Percentiles rank a stretch among this genome's conserved stretches.
Evolutionary conservation across 768 basidiomycete genomes (phyloP).

Genomic region (Russula vinacea): DNA sequence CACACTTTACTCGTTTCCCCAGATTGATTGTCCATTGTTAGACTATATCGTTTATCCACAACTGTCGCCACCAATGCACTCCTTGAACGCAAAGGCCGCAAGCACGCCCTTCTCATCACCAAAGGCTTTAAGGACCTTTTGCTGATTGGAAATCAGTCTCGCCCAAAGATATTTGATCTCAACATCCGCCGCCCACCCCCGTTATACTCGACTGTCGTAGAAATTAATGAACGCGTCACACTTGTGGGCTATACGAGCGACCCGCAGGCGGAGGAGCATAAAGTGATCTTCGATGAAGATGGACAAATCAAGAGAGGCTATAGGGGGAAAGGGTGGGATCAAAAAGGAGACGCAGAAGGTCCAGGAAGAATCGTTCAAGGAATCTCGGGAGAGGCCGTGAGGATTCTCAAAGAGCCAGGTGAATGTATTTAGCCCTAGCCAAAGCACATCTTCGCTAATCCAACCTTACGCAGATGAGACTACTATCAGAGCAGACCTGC

Average conservation of each 20-base stretch:
- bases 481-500: conserved; percentile 56
- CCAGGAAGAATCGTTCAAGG: conserved; percentile 79
- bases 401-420: conserved; percentile 76
- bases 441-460: conserved; percentile 17
- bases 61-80: conserved; percentile 97
- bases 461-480: conserved; percentile 45
- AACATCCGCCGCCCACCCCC: conserved; percentile 77
- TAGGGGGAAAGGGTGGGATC: conserved; percentile 76
- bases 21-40: conserved; percentile 34
- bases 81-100: conserved; percentile 90
- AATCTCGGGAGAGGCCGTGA: conserved; percentile 84
- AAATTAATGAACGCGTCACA: conserved; percentile 89
- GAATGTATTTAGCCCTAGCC: conserved; percentile 16
- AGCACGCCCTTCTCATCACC: conserved; percentile 88
- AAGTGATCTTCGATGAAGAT: conserved; percentile 69
- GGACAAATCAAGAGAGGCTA: conserved; percentile 68
- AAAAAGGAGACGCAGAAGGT: conserved; percentile 64
- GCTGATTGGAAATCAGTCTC: conserved; percentile 90
- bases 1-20: neutral
- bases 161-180: conserved; percentile 92
- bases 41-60: conserved; percentile 91
- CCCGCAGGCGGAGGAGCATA: conserved; percentile 72
- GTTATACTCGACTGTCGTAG: conserved; percentile 73
- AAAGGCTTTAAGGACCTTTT: conserved; percentile 89
- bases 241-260: conserved; percentile 92